Evolutionary conservation across 148 eudicot species (phyloP).

Genomic region (Persicaria maculosa): DNA sequence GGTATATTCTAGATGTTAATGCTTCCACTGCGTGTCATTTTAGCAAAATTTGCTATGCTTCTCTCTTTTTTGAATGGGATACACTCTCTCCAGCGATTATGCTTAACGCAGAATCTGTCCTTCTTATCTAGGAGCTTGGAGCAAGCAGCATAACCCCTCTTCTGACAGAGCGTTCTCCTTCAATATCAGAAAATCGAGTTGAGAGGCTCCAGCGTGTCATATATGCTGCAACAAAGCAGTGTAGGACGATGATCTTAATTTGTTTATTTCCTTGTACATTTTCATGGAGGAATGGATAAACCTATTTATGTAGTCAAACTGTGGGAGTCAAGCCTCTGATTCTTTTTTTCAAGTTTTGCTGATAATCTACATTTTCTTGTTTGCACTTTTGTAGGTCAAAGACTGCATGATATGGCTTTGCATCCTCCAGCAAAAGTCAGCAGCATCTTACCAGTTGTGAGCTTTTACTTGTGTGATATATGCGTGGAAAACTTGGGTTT

Average conservation of each 20-base stretch:
- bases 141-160: constrained; percentile 83
- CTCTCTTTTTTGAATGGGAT: neutral
- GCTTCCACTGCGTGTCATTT: neutral
- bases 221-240: constrained; percentile 82
- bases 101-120: neutral
- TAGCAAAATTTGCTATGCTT: neutral
- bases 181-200: constrained; percentile 79
- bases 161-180: constrained; percentile 75
- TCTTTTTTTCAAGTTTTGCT: neutral
- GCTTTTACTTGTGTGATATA: constrained; percentile 21
- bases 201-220: constrained; percentile 81
- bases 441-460: constrained; percentile 56
- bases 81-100: neutral
- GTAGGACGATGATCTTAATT: constrained; percentile 24
- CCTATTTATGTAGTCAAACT: neutral
- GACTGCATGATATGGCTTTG: constrained; percentile 81
- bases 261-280: neutral
- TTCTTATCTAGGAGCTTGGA: constrained; percentile 67
- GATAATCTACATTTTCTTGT: neutral
- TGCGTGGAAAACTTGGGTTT: neutral
- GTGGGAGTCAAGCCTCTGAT: neutral
- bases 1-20: constrained; percentile 25
- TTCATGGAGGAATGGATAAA: neutral
- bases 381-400: constrained; percentile 51
- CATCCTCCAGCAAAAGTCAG: constrained; percentile 54